Percentiles rank a stretch among this genome's conserved stretches.
Conservation (phyloP, 441 rosid species). For the Populus tomentosa region DNA sequence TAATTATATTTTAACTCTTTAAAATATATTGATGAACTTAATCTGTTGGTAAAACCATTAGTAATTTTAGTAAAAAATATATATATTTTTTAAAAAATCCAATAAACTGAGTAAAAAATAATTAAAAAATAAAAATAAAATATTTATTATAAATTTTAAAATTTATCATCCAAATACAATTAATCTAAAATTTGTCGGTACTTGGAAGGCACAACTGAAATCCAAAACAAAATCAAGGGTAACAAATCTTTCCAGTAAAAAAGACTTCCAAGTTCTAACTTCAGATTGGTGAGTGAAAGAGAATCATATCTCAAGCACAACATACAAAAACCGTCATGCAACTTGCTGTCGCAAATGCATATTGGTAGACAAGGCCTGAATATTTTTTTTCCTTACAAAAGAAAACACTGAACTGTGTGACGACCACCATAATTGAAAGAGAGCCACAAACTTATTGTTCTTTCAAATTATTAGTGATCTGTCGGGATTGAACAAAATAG, state of each 20-base stretch:
- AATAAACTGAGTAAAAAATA: no score
- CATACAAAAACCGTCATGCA: slow-evolving; percentile 22
- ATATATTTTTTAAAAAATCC: no score
- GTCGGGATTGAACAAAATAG: not conserved
- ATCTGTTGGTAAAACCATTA: no score
- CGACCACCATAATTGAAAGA: not conserved
- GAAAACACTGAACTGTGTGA: not conserved
- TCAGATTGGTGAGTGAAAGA: not conserved
- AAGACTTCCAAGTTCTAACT: not conserved
- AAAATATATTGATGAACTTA: no score
- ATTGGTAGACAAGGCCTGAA: not conserved
- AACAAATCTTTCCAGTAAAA: not conserved
- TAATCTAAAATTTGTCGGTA: no score
- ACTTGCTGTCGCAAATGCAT: slow-evolving; percentile 12
- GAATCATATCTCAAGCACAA: slow-evolving; percentile 16
- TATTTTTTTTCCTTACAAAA: not conserved
- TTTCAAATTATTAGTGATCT: no score
- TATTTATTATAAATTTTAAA: no score
- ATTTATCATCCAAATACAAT: no score
- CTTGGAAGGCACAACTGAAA: not conserved
- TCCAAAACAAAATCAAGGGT: not conserved
- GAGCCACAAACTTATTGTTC: slow-evolving; percentile 1
- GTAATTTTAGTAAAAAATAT: no score
- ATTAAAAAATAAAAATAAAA: no score
- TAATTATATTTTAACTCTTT: no score